Evolutionary conservation across 805 yeast genomes (phyloP), one percentile per base, ranked within the genome.

Genomic region (Yamadazyma tumulicola): DNA sequence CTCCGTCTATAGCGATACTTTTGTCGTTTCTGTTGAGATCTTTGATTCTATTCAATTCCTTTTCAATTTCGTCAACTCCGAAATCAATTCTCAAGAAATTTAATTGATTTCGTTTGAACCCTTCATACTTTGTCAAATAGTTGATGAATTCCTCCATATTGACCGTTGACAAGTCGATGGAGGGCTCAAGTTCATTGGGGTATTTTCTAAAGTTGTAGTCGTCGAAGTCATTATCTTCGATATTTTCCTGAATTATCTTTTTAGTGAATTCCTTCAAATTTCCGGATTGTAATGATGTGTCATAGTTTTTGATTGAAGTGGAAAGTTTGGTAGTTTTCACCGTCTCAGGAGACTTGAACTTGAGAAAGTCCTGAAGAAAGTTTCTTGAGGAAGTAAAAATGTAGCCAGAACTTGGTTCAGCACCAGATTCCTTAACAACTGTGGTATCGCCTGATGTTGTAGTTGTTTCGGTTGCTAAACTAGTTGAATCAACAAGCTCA

Each of bases 41-140:
- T 13, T 46, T 51, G 34, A 64, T 53, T 28, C 48, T 57, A 17
- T 61, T 45, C 34, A 65, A 53, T 43, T 62, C 68, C 19, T 43
- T 38, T 33, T 66, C 69, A 28, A 66, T 65, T 32, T 62, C 60
- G 6, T 58, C 61, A n/a, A 55, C 45, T 4, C 68, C 68, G 40
- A 59, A 53, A 44, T 64, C 67, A 32, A 62, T 21, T 29, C 39
- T 45, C 21, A 64, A 49, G 36, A 61, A 59, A 17, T 44, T 46
- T 35, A 64, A 49, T 31, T 60, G 63, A 9, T 41, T 34, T 5
- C 35, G 32, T 5, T 39, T 33, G 35, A 64, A 65, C 13, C 61
- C 60, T 30, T 61, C 52, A 19, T 45, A 42, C 5, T 39, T 36
- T 6, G 59, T 54, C 39, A 64, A 49, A 39, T 54, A 64, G 5